Evolutionary conservation across 331 rosid genomes (phyloP).

Genomic region (Spiraea crenata): DNA sequence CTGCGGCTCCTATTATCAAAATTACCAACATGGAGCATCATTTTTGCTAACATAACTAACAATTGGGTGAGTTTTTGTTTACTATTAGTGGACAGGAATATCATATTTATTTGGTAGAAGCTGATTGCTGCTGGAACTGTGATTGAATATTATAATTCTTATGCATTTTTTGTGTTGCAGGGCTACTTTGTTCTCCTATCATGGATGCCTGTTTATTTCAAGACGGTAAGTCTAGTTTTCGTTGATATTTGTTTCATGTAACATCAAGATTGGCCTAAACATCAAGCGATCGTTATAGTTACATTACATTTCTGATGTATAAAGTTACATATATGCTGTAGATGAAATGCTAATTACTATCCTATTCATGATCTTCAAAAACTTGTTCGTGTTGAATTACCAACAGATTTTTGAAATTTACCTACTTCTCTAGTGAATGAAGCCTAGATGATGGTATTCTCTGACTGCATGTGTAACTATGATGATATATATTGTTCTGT

Average conservation of each 20-base stretch:
- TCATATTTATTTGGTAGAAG: conserved; percentile 1
- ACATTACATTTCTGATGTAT: background rate
- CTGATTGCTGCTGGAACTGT: background rate
- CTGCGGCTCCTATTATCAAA: conserved; percentile 63
- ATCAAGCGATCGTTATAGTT: background rate
- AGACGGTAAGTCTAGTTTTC: conserved; percentile 59
- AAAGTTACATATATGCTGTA: background rate
- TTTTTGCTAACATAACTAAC: conserved; percentile 79
- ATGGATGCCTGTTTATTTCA: conserved; percentile 97
- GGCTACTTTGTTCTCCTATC: conserved; percentile 97
- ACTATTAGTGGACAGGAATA: background rate
- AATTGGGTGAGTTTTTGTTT: conserved; percentile 73
- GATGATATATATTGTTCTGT: background rate
- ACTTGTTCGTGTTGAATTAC: background rate
- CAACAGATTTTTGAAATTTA: background rate
- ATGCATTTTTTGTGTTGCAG: conserved; percentile 38
- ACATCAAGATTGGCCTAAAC: background rate
- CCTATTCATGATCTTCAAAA: too few species aligned
- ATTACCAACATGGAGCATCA: conserved; percentile 91
- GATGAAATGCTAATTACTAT: background rate
- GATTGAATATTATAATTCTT: background rate
- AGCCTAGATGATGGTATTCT: too few species aligned
- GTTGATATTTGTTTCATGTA: background rate
- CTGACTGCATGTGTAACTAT: background rate
- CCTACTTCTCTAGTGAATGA: background rate